Evolutionary conservation across 2,329 filamentous ascomycete species (phyloP), one percentile per base, ranked within the genome.

Genomic region (Arthrocladium fulminans): DNA sequence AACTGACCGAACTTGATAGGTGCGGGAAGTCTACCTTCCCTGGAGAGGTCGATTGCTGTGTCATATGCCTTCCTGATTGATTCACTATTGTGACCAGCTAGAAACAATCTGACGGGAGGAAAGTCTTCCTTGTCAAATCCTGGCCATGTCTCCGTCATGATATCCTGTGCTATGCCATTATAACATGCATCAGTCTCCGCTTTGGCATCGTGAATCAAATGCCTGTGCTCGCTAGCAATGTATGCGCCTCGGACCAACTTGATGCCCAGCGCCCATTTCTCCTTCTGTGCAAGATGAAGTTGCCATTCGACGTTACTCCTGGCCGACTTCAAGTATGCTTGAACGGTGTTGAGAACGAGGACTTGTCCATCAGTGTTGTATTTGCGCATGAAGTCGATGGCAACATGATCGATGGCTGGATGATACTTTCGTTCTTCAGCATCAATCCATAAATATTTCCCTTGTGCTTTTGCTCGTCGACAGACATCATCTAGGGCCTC

Each of bases 51-150:
- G 74, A 15, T 66, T 55, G 37, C 70, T 67, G 44, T 74, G 73
- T 63, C 58, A 48, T 73, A 70, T 1, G 76, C 77, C 27, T 68
- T 67, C 27, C 67, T 57, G 7, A 94, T 82, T 3, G 84, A 86
- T 34, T 76, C 75, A 43, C 78, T 77, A 62, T 95, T 95, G 69
- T 95, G 89, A 1, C 84, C 85, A 5, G 88, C 89, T 12, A 95
- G 73, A 20, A 94, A 79, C 19, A 94, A 66, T 52, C 75, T 68
- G 7, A 81, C 73, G 1, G n/a, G n/a, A n/a, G n/a, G n/a, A n/a
- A n/a, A n/a, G n/a, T 6, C 62, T 59, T 6, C 66, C 66, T 20
- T 63, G 58, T 10, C 73, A 61, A 5, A 73, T 61, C 50, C 68
- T 54, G 2, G 88, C 68, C 7, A 73, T 61, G 1, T 68, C 60